Evolutionary conservation across 768 basidiomycete species (phyloP).

Genomic region (Leccinum imitatum): DNA sequence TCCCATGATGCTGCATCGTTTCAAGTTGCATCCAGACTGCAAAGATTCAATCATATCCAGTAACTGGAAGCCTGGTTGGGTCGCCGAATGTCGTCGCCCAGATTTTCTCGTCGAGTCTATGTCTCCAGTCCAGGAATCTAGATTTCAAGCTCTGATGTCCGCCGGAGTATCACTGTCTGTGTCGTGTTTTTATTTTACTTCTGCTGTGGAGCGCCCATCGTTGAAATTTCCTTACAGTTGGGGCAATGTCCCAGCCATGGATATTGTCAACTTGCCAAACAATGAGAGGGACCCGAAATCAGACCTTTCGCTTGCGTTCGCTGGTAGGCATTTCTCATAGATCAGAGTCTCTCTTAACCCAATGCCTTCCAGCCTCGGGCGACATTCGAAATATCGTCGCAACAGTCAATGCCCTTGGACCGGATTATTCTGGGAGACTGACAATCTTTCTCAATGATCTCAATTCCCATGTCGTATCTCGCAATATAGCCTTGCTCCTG

Average conservation of each 20-base stretch:
- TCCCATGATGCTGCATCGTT: not conserved
- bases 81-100: slow-evolving; percentile 21
- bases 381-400: slow-evolving; percentile 45
- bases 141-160: slow-evolving; percentile 27
- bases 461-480: slow-evolving; percentile 29
- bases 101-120: slow-evolving; percentile 13
- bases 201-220: not conserved
- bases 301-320: slow-evolving; percentile 26
- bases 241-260: slow-evolving; percentile 39
- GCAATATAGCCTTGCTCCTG: slow-evolving; percentile 43
- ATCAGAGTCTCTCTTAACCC: not conserved
- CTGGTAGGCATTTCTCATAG: slow-evolving; percentile 16
- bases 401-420: slow-evolving; percentile 45
- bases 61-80: slow-evolving; percentile 24
- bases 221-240: slow-evolving; percentile 15
- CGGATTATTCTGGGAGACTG: slow-evolving; percentile 39
- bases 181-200: not conserved
- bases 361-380: slow-evolving; percentile 41
- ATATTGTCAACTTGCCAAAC: slow-evolving; percentile 29
- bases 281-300: slow-evolving; percentile 18
- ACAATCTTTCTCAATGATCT: slow-evolving; percentile 44
- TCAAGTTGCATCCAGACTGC: slow-evolving; percentile 18
- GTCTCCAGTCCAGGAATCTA: slow-evolving; percentile 3
- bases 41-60: slow-evolving; percentile 21
- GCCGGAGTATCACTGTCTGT: slow-evolving; percentile 27